Evolutionary conservation across 257 asterid genomes (phyloP).

Genomic region (Anisodus acutangulus): DNA sequence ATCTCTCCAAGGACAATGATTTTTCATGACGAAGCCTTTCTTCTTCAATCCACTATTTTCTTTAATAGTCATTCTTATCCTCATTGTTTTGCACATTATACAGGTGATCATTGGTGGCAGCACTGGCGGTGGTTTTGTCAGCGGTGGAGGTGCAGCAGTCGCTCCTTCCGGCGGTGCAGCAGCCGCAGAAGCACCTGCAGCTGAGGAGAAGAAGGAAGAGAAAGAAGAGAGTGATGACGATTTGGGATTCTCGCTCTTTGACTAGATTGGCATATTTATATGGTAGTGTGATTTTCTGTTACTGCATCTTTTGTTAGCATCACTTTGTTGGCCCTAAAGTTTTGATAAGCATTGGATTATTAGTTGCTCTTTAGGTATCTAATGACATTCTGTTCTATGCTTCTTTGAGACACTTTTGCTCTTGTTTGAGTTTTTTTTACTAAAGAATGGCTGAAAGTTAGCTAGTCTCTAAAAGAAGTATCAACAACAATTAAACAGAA

Average conservation of each 20-base stretch:
- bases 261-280: constrained; percentile 32
- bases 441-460: background rate
- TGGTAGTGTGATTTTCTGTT: background rate
- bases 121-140: constrained; percentile 54
- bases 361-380: constrained; percentile 18
- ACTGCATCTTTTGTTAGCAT: constrained; percentile 32
- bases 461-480: background rate
- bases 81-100: background rate
- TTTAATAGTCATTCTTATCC: background rate
- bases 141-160: constrained; percentile 61
- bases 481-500: too few relatives aligned
- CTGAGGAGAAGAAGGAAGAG: constrained; percentile 71
- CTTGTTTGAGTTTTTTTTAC: too few relatives aligned
- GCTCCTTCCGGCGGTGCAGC: constrained; percentile 70
- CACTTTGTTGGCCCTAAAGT: constrained; percentile 28
- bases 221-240: constrained; percentile 79
- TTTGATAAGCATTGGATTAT: constrained; percentile 33
- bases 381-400: background rate
- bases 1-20: too few relatives aligned
- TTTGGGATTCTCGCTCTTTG: constrained; percentile 71
- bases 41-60: too few relatives aligned
- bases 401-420: background rate
- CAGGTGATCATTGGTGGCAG: constrained; percentile 83
- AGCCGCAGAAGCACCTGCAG: constrained; percentile 62
- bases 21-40: too few relatives aligned